These are phyloP conservation scores for Phytophthora sp. DNA, from an alignment of 352 stramenopile species.

Conservation along the genomic window DNA sequence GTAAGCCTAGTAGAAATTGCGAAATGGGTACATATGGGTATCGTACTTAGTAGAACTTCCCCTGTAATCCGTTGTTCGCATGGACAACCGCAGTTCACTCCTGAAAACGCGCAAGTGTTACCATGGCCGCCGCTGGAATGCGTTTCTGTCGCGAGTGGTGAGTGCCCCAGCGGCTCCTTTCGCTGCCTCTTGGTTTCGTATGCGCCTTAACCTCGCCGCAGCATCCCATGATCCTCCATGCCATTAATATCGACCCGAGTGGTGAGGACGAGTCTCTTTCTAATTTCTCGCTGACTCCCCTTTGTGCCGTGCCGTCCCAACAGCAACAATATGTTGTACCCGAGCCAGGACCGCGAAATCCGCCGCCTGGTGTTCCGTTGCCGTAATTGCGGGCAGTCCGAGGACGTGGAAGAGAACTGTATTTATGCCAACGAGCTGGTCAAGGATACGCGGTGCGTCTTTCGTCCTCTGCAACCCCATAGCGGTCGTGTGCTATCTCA, in stretches of 20 bases:
- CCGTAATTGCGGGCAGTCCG: constrained; percentile 86
- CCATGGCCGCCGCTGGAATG: constrained; percentile 84
- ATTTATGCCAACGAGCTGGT: constrained; percentile 93
- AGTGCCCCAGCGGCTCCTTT: constrained; percentile 17
- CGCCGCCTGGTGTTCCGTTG: constrained; percentile 87
- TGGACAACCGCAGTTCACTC: constrained; percentile 24
- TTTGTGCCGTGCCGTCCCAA: not conserved
- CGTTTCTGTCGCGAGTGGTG: constrained; percentile 90
- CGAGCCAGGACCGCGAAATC: constrained; percentile 87
- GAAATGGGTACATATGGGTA: constrained; percentile 19
- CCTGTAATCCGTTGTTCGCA: constrained; percentile 8
- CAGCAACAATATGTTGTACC: constrained; percentile 94
- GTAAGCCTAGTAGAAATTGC: not conserved
- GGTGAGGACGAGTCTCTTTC: not conserved
- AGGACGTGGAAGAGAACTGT: constrained; percentile 90
- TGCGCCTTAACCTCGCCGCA: not conserved
- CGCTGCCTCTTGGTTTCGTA: not conserved
- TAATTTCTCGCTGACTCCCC: constrained; percentile 7
- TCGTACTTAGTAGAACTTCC: constrained; percentile 23
- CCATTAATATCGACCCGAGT: not conserved
- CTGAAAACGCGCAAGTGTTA: constrained; percentile 23
- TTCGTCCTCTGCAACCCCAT: not conserved
- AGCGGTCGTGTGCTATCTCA: not conserved
- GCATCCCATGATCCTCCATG: not conserved
- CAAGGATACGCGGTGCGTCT: constrained; percentile 81